Evolutionary conservation across 2,329 filamentous ascomycete species (phyloP), one percentile per base, ranked within the genome.

Genomic region (Neonectria sp.): DNA sequence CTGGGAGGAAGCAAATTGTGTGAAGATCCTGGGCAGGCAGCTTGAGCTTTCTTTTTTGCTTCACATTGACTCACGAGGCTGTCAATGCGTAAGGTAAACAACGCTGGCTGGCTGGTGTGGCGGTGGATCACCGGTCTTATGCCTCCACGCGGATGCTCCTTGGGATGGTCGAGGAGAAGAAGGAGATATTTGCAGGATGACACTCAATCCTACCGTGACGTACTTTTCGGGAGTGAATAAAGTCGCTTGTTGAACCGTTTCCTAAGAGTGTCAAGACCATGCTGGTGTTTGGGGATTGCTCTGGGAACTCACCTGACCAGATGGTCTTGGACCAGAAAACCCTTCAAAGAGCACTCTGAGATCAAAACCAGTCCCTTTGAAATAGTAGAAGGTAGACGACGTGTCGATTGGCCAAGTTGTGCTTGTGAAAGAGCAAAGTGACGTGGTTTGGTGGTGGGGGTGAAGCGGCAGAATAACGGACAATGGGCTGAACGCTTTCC

Each of bases 401-500:
- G 17, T 24, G 29, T 13, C 17, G 51, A 35, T 25, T 24, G 29
- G 51, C 17, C 46, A 31, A 21, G 9, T 33, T 31, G 9, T 21
- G n/a, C 13, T 25, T 13, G 51, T 24, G 15, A n/a, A 24, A 17
- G n/a, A 55, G 31, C 52, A 31, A 48, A 62, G 43, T 11, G 24
- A n/a, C 31, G 51, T 21, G 51, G n/a, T 13, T 15, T 35, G 9
- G 51, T 6, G 9, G 13, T 7, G 29, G 15, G 7, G 49, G 27
- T 13, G 24, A 33, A 24, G 29, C 49, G 9, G 29, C 17, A 29
- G n/a, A 27, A 21, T 29, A 52, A 13, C 29, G 17, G 29, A 17
- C 17, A 29, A 24, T 31, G 49, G 12, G 31, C 13, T 33, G 51
- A 66, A 53, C 48, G 61, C 59, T 70, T 68, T 68, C 62, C 55